phyloP scores from a whole-genome alignment of 2,329 filamentous ascomycete genomes.

The Beauveria sp. region DNA sequence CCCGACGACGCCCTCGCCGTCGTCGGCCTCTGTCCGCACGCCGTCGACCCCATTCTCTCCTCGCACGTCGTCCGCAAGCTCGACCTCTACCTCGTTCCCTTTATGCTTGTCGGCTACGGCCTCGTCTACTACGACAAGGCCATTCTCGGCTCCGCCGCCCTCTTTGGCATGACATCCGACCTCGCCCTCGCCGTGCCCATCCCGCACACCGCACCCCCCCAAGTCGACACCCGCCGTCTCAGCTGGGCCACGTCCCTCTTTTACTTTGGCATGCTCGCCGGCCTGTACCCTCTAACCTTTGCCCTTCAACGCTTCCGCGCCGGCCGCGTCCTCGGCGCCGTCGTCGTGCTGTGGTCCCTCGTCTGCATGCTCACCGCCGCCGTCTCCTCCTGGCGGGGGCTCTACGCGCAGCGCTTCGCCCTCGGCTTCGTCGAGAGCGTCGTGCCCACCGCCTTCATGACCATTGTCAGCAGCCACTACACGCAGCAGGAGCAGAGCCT shows the following conservation, averaged over 20 bases:
- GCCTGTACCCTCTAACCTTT: slow-evolving; percentile 67
- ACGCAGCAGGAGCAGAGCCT: slow-evolving; percentile 58
- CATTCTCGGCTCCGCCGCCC: slow-evolving; percentile 62
- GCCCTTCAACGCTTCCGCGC: slow-evolving; percentile 60
- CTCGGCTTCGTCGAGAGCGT: slow-evolving; percentile 55
- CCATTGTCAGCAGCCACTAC: slow-evolving; percentile 54
- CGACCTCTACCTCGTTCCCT: slow-evolving; percentile 58
- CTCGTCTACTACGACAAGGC: slow-evolving; percentile 48
- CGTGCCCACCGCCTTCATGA: slow-evolving; percentile 61
- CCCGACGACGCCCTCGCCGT: slow-evolving; percentile 48
- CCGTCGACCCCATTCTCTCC: slow-evolving; percentile 46
- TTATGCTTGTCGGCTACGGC: slow-evolving; percentile 51
- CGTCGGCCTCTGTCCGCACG: slow-evolving; percentile 48
- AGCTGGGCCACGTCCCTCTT: slow-evolving; percentile 74
- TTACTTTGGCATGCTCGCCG: slow-evolving; percentile 72
- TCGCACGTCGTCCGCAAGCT: slow-evolving; percentile 57
- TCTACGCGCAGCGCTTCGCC: slow-evolving; percentile 61
- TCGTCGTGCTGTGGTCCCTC: slow-evolving; percentile 58
- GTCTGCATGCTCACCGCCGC: slow-evolving; percentile 63
- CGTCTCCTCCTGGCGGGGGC: slow-evolving; percentile 50
- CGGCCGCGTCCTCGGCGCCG: slow-evolving; percentile 53
- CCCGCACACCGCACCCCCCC: slow-evolving; percentile 15
- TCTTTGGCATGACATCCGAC: slow-evolving; percentile 71
- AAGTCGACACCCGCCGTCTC: slow-evolving; percentile 56
- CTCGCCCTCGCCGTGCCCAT: slow-evolving; percentile 49